Base-by-base conservation (phyloP, 257 asterid species). In the Verbascum thapsus region DNA sequence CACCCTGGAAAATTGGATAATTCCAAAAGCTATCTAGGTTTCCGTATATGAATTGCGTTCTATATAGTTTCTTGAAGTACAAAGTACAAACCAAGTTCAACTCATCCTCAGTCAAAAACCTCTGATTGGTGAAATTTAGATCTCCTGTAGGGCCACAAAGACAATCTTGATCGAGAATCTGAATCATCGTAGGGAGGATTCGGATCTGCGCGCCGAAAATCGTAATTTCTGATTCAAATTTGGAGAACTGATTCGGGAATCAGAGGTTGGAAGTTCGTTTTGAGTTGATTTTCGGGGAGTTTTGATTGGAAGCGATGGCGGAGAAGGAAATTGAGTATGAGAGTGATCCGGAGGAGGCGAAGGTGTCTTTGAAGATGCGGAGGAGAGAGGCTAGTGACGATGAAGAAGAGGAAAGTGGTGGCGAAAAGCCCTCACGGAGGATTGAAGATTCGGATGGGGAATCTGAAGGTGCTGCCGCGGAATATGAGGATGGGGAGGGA, bases 271-370 rank as follows among this genome's bases (percentile, higher is more conserved):
- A n/a, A n/a, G n/a, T n/a, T n/a, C n/a, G n/a, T n/a, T n/a, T n/a
- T n/a, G n/a, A n/a, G n/a, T n/a, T n/a, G n/a, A n/a, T n/a, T n/a
- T n/a, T n/a, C n/a, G n/a, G n/a, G n/a, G n/a, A n/a, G n/a, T n/a
- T n/a, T n/a, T n/a, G n/a, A n/a, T n/a, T n/a, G n/a, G n/a, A n/a
- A 40, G 11, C 16, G 40, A 84, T 84, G 98, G 85, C 88, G 74
- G 96, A 76, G 58, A 82, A 66, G 76, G 96, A 73, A 61, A 57
- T 61, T 54, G 85, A 91, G 63, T 91, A 88, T 77, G 95, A 84
- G 86, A 91, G 98, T 83, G 95, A 91, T 79, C 98, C 98, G 37
- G 98, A 91, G 75, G 98, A 91, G 79, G 79, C 92, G 49, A 86
- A 86, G 88, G 61, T 88, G 62, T 86, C 95, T 55, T 59, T 91